A percentile compares a stretch with the other conserved stretches of the same genome.
Evolutionary conservation across 805 yeast genomes (phyloP).

Genomic region (Yarrowia yakushimensis): DNA sequence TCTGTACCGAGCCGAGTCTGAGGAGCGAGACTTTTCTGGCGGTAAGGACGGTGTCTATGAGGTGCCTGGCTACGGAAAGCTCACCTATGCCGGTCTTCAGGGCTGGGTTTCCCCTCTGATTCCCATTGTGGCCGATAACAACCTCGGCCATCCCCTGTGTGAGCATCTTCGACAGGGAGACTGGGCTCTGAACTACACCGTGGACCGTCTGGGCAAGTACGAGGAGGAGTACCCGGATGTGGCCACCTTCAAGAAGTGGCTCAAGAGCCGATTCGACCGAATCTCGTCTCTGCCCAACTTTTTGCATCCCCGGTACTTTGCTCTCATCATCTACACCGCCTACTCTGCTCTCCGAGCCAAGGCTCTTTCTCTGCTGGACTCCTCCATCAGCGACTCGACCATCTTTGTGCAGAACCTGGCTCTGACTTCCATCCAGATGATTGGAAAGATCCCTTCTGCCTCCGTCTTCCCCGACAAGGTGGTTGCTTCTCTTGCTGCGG

Average conservation of each 20-base stretch:
- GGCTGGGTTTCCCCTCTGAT: conserved; percentile 81
- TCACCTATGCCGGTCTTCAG: conserved; percentile 86
- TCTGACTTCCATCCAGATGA: conserved; percentile 81
- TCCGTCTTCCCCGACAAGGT: conserved; percentile 61
- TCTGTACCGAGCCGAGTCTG: conserved; percentile 75
- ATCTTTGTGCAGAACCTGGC: conserved; percentile 76
- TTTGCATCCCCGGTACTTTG: conserved; percentile 82
- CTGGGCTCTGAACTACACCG: conserved; percentile 85
- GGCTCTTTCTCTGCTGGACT: conserved; percentile 56
- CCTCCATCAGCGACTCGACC: conserved; percentile 56
- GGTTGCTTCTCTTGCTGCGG: conserved; percentile 86
- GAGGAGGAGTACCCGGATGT: conserved; percentile 47
- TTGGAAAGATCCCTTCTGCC: conserved; percentile 67
- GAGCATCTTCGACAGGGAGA: conserved; percentile 74
- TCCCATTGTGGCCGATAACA: conserved; percentile 60
- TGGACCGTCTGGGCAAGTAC: conserved; percentile 58
- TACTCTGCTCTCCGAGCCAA: conserved; percentile 75
- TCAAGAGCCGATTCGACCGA: conserved; percentile 57
- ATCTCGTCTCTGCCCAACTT: conserved; percentile 70
- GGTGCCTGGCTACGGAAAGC: conserved; percentile 68
- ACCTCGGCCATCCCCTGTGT: conserved; percentile 80
- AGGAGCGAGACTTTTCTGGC: conserved; percentile 75
- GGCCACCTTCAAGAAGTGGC: conserved; percentile 62
- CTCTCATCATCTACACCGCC: conserved; percentile 73
- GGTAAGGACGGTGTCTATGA: conserved; percentile 71